These are phyloP conservation scores for Yamadazyma ubonensis DNA, from an alignment of 805 yeast species.

Conservation along the genomic window DNA sequence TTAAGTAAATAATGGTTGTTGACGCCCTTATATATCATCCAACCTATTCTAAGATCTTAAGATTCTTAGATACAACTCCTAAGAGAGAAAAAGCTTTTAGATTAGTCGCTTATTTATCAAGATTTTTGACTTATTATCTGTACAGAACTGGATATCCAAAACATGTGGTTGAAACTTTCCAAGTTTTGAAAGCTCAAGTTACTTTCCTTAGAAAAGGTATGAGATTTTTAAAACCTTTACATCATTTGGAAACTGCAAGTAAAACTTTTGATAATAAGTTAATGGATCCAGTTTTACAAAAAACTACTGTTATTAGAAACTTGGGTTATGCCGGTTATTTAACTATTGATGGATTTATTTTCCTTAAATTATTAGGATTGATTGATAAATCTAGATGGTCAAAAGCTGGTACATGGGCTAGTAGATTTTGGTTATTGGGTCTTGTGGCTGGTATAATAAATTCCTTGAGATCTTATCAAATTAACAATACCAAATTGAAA, in stretches of 20 bases:
- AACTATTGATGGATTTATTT: slow-evolving; percentile 60
- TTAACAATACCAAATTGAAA: slow-evolving; percentile 38
- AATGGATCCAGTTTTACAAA: slow-evolving; percentile 55
- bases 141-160: slow-evolving; percentile 54
- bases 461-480: slow-evolving; percentile 53
- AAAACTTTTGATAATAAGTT: slow-evolving; percentile 69
- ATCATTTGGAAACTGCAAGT: slow-evolving; percentile 67
- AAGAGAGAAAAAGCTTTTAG: slow-evolving; percentile 84
- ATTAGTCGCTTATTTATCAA: slow-evolving; percentile 72
- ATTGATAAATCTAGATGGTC: slow-evolving; percentile 47
- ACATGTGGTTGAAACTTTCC: slow-evolving; percentile 48
- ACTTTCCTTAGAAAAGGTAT: slow-evolving; percentile 77
- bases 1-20: slow-evolving; percentile 15
- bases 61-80: slow-evolving; percentile 61
- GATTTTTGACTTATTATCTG: slow-evolving; percentile 66
- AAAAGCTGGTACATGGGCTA: slow-evolving; percentile 55
- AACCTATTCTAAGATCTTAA: slow-evolving; percentile 56
- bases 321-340: slow-evolving; percentile 63
- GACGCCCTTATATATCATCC: slow-evolving; percentile 77
- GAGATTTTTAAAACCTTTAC: slow-evolving; percentile 79
- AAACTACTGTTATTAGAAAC: slow-evolving; percentile 54
- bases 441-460: slow-evolving; percentile 61
- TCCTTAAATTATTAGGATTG: slow-evolving; percentile 59
- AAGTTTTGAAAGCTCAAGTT: slow-evolving; percentile 59
- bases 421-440: slow-evolving; percentile 76